These are phyloP conservation scores for Luffa acutangula DNA, from an alignment of 306 rosid species.

Conservation along the genomic window DNA sequence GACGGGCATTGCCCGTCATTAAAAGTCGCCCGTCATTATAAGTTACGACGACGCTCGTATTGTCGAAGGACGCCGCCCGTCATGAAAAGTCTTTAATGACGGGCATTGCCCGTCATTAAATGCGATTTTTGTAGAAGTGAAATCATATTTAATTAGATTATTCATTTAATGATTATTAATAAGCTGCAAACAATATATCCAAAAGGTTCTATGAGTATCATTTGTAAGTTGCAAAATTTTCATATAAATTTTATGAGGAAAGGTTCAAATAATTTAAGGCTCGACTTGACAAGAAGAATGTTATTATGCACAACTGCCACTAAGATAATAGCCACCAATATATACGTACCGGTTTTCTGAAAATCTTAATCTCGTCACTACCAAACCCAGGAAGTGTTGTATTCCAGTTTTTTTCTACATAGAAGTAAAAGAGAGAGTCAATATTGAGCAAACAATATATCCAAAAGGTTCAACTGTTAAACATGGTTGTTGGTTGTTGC, in stretches of 20 bases:
- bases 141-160: too few relatives aligned
- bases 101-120: too few relatives aligned
- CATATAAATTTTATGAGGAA: conserved; percentile 5
- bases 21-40: too few relatives aligned
- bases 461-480: background rate
- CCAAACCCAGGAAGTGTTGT: conserved; percentile 87
- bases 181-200: too few relatives aligned
- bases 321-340: conserved; percentile 12
- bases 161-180: too few relatives aligned
- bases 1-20: too few relatives aligned
- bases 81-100: too few relatives aligned
- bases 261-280: background rate
- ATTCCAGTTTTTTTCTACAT: conserved; percentile 79
- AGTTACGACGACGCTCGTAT: too few relatives aligned
- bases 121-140: too few relatives aligned
- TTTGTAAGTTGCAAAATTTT: conserved; percentile 42
- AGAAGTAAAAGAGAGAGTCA: conserved; percentile 11
- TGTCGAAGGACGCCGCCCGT: too few relatives aligned
- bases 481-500: conserved; percentile 4
- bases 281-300: background rate
- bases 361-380: conserved; percentile 85
- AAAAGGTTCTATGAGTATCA: conserved; percentile 87
- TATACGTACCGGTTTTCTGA: conserved; percentile 52
- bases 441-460: conserved; percentile 9
- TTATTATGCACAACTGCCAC: background rate